phyloP scores from a whole-genome alignment of 176 grass and related monocot genomes.

The Rhynchospora tenuis region DNA sequence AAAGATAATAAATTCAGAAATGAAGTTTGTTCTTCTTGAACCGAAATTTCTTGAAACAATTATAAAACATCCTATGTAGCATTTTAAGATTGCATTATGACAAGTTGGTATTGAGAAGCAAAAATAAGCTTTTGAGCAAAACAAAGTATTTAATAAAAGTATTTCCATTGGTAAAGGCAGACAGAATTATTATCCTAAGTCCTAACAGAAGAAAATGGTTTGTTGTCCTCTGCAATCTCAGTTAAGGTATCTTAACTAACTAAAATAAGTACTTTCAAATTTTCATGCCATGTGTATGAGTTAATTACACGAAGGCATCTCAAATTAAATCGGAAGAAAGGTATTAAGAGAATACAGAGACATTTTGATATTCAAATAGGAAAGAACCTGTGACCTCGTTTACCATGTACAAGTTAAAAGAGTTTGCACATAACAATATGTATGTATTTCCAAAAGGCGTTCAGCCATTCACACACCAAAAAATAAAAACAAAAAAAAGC shows the following conservation, averaged over 20 bases:
- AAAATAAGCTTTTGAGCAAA: neutral
- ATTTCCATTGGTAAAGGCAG: neutral
- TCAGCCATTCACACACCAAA: neutral
- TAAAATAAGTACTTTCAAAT: too few species aligned
- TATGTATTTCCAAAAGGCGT: neutral
- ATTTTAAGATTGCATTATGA: neutral
- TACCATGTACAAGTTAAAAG: too few species aligned
- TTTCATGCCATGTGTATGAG: too few species aligned
- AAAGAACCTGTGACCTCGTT: too few species aligned
- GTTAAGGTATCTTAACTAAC: neutral
- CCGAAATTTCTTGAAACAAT: neutral
- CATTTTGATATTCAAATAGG: too few species aligned
- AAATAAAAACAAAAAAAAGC: neutral
- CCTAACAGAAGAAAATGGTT: neutral
- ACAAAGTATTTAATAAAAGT: neutral
- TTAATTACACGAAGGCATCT: too few species aligned
- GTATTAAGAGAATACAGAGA: too few species aligned
- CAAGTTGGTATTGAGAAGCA: neutral
- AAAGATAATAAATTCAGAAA: neutral
- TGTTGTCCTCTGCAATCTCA: neutral
- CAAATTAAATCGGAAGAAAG: too few species aligned
- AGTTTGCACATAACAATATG: too few species aligned
- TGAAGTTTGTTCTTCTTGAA: neutral
- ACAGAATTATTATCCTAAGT: neutral
- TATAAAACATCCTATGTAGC: neutral